Conservation (phyloP, 2,329 filamentous ascomycete genomes). For the Botrytis hyacinthi region DNA sequence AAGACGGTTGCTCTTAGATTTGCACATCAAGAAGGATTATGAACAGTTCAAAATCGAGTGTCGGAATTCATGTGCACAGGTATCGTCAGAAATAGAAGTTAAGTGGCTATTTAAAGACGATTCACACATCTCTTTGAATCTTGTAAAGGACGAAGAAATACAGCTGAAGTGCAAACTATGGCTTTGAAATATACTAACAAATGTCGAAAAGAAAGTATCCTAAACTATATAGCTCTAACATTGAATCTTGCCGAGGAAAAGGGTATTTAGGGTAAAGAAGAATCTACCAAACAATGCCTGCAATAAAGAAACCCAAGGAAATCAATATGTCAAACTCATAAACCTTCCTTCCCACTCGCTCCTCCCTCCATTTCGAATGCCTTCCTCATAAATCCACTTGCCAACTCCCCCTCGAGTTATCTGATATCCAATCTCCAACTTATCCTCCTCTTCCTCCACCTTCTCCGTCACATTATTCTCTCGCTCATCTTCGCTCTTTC, state of each 20-base stretch:
- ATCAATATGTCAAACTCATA: slow-evolving; percentile 8
- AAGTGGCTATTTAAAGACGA: neutral
- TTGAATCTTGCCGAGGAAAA: neutral
- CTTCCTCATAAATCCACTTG: neutral
- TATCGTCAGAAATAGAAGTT: neutral
- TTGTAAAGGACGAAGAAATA: fast-evolving
- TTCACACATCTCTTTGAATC: neutral
- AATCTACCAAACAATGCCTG: neutral
- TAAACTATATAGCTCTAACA: neutral
- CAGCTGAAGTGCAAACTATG: neutral
- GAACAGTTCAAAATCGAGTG: fast-evolving
- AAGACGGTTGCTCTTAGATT: neutral
- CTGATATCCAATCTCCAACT: neutral
- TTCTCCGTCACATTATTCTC: neutral
- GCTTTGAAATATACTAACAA: neutral
- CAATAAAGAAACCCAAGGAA: neutral
- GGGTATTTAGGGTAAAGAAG: neutral
- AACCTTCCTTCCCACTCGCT: slow-evolving; percentile 1
- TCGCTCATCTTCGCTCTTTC: neutral
- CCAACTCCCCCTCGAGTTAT: neutral
- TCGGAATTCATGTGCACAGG: neutral
- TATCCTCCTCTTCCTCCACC: neutral
- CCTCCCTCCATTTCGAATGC: neutral
- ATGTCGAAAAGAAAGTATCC: neutral
- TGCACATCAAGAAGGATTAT: neutral